These are phyloP conservation scores for Aspergillus fijiensis DNA, from an alignment of 2,329 filamentous ascomycete species.

Conservation along the genomic window DNA sequence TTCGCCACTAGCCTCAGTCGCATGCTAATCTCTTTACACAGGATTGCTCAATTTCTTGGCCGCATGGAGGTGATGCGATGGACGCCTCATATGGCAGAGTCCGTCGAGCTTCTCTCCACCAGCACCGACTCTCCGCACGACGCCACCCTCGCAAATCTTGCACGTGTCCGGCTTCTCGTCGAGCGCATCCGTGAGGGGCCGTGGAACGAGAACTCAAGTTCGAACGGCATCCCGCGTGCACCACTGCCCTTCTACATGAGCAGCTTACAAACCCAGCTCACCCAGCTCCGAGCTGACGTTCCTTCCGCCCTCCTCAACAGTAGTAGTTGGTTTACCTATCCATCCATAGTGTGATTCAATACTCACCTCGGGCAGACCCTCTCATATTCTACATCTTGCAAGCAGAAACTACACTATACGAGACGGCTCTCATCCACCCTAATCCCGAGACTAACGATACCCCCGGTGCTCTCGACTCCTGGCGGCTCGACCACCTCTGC, in stretches of 20 bases:
- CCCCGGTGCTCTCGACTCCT: background rate
- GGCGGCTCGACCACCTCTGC: background rate
- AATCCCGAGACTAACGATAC: background rate
- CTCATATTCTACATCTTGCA: background rate
- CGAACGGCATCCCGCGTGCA: background rate
- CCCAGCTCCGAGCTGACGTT: background rate
- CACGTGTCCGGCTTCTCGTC: constrained; percentile 7
- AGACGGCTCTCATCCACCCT: background rate
- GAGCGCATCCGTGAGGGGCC: constrained; percentile 5
- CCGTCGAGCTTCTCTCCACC: constrained; percentile 48
- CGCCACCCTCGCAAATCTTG: constrained; percentile 39
- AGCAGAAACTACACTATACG: background rate
- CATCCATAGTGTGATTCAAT: background rate
- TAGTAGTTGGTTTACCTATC: background rate
- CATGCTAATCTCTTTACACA: background rate
- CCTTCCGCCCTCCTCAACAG: background rate
- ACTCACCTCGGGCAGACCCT: background rate
- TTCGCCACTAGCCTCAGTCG: background rate
- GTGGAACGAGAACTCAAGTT: constrained; percentile 1
- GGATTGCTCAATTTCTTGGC: constrained; percentile 42
- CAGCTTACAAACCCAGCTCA: background rate
- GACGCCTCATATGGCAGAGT: constrained; percentile 59
- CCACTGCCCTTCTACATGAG: background rate
- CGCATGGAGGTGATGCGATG: constrained; percentile 54
- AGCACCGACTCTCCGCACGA: constrained; percentile 51